Base-by-base conservation (phyloP, 2,329 filamentous ascomycete species). In the Sporothrix humicola region DNA sequence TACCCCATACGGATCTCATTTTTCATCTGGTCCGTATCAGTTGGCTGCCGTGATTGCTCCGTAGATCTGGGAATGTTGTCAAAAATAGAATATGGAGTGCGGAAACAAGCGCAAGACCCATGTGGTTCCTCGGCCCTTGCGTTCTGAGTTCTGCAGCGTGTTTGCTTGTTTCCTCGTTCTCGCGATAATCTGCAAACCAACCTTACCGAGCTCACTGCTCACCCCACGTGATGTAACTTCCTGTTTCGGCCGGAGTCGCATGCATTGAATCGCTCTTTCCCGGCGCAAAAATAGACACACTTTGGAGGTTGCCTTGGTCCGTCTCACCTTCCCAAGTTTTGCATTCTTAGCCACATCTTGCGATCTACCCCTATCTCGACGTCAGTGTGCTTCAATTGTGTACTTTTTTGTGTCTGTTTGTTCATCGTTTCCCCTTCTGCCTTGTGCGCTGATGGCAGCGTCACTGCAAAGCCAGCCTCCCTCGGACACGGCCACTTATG, bases 211-310 rank as follows among this genome's bases (percentile, higher is more conserved):
- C 7, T 37, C 31, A 9, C 37, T 17, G n/a, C 26, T 23, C 20
- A 37, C 61, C n/a, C n/a, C 61, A 66, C 61, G n/a, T 66, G 61
- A 48, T 46, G 42, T 48, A 26, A 48, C 61, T 66, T 66, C 42
- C 20, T 66, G 1, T 26, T 46, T 66, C 61, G 61, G 61, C n/a
- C 42, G 42, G 42, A n/a, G 13, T 65, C 48, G 42, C n/a, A 66
- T 46, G 26, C 20, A 26, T 46, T n/a, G 37, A 12, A 26, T 68
- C 46, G 65, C 46, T 6, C 65, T 52, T 68, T 69, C 65, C 48
- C 17, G 54, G 26, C 23, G 26, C 37, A 26, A 58, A 69, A 69
- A 69, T 69, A 52, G 65, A 52, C 12, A 37, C 17, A 20, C n/a
- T 61, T 44, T 20, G n/a, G 7, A 44, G 37, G 20, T 8, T 20